Base-by-base conservation (phyloP, 441 rosid species). In the Populus trichocarpa region DNA sequence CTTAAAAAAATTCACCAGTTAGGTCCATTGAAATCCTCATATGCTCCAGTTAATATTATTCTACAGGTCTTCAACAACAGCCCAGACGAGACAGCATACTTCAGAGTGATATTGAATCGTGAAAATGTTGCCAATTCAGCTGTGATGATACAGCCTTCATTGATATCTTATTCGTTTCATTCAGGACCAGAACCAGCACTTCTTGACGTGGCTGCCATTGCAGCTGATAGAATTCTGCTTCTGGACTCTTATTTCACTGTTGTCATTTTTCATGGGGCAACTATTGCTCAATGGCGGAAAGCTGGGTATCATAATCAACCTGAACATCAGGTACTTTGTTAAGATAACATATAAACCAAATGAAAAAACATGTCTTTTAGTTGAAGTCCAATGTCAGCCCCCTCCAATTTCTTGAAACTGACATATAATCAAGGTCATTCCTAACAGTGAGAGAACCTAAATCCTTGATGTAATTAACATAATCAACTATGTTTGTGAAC, bases 71-170 rank as follows among this genome's bases (percentile, higher is more conserved):
- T 94, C 81, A 94, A 94, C 85, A 94, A 94, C 81, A 96, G 99
- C 84, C 99, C 98, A 13, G 99, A 96, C 67, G 99, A 96, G 86
- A 96, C 99, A 0, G 97, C 98, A 78, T 96, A 92, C 86, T 96
- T 90, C 69, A 89, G 99, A 83, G 86, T 96, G 91, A 86, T 94
- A 67, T 82, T 96, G 79, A 89, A 92, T 90, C 80, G 96, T 72
- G 98, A 94, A 86, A 96, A 89, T 71, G 95, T 96, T 73, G 85
- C 97, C 78, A 94, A 94, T 83, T 90, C 99, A 67, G 87, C 90
- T 53, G 94, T 91, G 82, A 96, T 96, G 99, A 92, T 96, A 81
- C 99, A 96, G 80, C 99, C 99, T 74, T 92, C 98, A 53, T 87
- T 96, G 85, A 88, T 96, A 78, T 90, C 98, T 26, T 96, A 92